Evolutionary conservation across 2,329 filamentous ascomycete species (phyloP), one percentile per base, ranked within the genome.

Genomic region (Colletotrichum chlorophyti): DNA sequence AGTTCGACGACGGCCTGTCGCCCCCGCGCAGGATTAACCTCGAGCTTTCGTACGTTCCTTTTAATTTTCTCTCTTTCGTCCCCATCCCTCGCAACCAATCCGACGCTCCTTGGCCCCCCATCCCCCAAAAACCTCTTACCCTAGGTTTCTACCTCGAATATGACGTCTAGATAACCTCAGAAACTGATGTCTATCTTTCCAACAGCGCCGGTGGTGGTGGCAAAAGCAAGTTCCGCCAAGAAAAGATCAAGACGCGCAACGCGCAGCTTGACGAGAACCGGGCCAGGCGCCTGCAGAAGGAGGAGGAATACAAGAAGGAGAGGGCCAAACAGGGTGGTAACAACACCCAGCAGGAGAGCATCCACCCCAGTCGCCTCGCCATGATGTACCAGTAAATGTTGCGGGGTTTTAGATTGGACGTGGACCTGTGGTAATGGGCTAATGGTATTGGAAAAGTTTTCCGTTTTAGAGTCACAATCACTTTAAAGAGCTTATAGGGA

Each of bases 241-340:
- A 88, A 57, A 95, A 93, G 78, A 91, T 98, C 72, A 82, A 85
- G 68, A 83, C 83, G 57, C 97, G 97, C 84, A 97, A 98, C 77
- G 80, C 84, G 68, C 94, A 93, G 76, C 82, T 97, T 46, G 85
- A 91, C 65, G 91, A 90, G 68, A 81, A 84, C 73, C 77, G 83
- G 37, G 68, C 73, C 41, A 76, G 80, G 64, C 73, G 82, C 31
- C 77, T 80, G 27, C 73, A 79, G 65, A 75, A 76, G 57, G 76
- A 82, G 71, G 68, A 62, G 48, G 53, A 73, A 62, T 69, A 64
- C 15, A 78, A 76, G 70, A 70, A 65, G 50, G 69, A 66, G 60
- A 76, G 75, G 65, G 62, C 63, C 5, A 68, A 42, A 4, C 42
- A 70, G 53, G 60, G 61, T 38, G 66, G 60, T 31, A 48, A 34